These are phyloP conservation scores for Ogataea degrootiae DNA, from an alignment of 805 yeast genomes.

Conservation along the genomic window DNA sequence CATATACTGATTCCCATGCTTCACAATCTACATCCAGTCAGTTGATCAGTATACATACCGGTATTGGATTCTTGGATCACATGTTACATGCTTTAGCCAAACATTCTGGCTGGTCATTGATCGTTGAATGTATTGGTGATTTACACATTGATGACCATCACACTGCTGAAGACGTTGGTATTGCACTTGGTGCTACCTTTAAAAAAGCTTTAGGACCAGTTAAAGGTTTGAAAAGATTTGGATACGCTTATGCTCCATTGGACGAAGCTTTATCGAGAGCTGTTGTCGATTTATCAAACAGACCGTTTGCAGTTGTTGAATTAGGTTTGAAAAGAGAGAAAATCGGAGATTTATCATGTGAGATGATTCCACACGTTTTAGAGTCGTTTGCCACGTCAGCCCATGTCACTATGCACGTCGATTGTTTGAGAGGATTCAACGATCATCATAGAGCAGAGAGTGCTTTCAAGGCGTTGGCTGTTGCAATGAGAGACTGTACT, in stretches of 20 bases:
- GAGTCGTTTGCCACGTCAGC: constrained; percentile 94
- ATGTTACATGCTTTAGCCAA: constrained; percentile 97
- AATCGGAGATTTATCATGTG: constrained; percentile 87
- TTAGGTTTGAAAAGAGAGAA: constrained; percentile 88
- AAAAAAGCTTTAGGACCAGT: constrained; percentile 85
- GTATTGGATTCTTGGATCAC: constrained; percentile 93
- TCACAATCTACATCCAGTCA: constrained; percentile 68
- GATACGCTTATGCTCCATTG: constrained; percentile 88
- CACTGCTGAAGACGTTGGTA: constrained; percentile 92
- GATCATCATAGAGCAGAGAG: constrained; percentile 96
- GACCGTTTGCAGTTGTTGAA: constrained; percentile 89
- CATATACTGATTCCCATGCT: constrained; percentile 36
- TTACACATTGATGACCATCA: constrained; percentile 96
- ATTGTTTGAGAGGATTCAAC: constrained; percentile 86
- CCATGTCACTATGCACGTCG: constrained; percentile 87
- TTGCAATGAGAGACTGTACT: constrained; percentile 84
- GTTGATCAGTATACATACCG: constrained; percentile 76
- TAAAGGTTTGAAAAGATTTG: constrained; percentile 89
- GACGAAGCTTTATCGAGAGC: constrained; percentile 96
- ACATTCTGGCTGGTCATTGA: constrained; percentile 93
- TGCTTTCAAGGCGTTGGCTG: constrained; percentile 94
- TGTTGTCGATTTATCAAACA: constrained; percentile 89
- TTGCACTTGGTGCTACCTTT: constrained; percentile 86
- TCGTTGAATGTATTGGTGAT: constrained; percentile 90
- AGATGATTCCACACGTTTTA: constrained; percentile 97